These are phyloP conservation scores for Moesziomyces antarcticus DNA, from an alignment of 1,284 basidiomycete genomes.

Conservation along the genomic window DNA sequence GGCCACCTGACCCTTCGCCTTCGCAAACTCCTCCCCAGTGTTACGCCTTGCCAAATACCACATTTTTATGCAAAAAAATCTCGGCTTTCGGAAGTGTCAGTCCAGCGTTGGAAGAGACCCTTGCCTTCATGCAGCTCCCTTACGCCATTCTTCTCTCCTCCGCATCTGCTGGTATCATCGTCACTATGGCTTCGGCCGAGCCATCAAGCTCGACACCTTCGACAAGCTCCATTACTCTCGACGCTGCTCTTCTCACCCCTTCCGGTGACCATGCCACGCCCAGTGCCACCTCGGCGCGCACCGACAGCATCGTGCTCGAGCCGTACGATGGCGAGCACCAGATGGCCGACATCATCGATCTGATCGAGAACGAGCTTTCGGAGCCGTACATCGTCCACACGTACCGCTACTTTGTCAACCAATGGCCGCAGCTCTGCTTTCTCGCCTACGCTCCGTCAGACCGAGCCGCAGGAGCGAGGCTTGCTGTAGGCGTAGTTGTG, in stretches of 20 bases:
- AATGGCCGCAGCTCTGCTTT: conserved; percentile 95
- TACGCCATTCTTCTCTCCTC: too few relatives aligned
- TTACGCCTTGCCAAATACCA: neutral
- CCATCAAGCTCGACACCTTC: neutral
- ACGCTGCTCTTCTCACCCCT: too few relatives aligned
- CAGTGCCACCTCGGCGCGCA: too few relatives aligned
- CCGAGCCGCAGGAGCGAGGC: neutral
- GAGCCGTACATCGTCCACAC: conserved; percentile 96
- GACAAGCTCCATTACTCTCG: neutral
- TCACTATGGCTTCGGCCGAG: neutral
- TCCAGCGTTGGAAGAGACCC: neutral
- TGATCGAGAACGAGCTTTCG: conserved; percentile 71
- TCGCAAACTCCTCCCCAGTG: neutral
- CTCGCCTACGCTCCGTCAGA: conserved; percentile 71
- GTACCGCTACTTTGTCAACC: conserved; percentile 76
- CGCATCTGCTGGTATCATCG: neutral
- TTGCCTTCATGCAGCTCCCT: neutral
- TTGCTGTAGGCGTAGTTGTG: conserved; percentile 81
- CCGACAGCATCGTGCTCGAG: conserved; percentile 73
- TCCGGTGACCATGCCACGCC: neutral
- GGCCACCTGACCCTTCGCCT: neutral
- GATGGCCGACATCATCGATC: conserved; percentile 56
- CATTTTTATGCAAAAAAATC: neutral
- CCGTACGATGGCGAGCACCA: conserved; percentile 78
- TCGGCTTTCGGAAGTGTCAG: neutral